Conservation (phyloP, 2,329 filamentous ascomycete genomes). For the Ophioceras dolichostomum region DNA sequence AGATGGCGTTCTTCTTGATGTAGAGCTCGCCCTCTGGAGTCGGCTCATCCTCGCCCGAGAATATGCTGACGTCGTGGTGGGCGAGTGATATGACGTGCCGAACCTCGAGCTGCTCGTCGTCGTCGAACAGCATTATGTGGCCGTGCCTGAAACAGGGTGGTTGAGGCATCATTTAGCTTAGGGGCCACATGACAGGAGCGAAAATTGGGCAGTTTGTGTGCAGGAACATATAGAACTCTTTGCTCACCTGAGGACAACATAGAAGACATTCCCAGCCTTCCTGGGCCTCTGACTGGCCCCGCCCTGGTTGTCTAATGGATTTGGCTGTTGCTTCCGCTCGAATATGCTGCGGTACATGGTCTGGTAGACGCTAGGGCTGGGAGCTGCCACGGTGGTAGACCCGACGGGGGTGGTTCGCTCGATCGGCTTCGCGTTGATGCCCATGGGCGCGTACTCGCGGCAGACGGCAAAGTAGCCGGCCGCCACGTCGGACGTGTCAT, state of each 20-base stretch:
- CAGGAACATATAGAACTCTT: no score
- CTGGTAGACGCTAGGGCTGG: conserved; percentile 92
- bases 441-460: conserved; percentile 82
- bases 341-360: conserved; percentile 97
- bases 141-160: no score
- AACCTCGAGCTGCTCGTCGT: conserved; percentile 88
- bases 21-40: conserved; percentile 90
- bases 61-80: conserved; percentile 75
- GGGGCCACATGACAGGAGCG: background rate
- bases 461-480: conserved; percentile 94
- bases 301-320: conserved; percentile 34
- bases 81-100: conserved; percentile 89
- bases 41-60: conserved; percentile 55
- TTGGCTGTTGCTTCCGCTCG: conserved; percentile 52
- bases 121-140: conserved; percentile 95
- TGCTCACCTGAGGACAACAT: conserved; percentile 68
- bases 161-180: no score
- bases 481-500: conserved; percentile 63
- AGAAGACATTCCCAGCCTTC: conserved; percentile 79
- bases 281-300: conserved; percentile 40
- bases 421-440: conserved; percentile 84
- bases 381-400: conserved; percentile 57
- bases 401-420: conserved; percentile 75
- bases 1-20: conserved; percentile 87
- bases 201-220: no score